Evolutionary conservation across 2,329 filamentous ascomycete species (phyloP), one percentile per base, ranked within the genome.

Genomic region (Beauveria varroae): DNA sequence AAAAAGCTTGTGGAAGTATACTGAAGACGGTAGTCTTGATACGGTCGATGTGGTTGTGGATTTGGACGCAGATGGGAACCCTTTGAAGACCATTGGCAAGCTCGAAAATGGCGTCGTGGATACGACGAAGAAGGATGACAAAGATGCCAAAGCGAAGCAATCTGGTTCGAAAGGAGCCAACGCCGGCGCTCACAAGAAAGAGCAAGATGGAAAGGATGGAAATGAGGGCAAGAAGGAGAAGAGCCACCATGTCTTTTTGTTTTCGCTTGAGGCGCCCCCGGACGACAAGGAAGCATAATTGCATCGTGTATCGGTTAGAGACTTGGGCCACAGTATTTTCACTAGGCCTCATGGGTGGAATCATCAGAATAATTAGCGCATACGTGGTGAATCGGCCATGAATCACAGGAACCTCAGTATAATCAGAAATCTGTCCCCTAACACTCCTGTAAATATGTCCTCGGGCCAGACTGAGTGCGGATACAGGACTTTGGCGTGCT

Each of bases 1-100:
- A 2, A 79, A 78, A 56, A 74, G 86, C 47, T 88, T 98, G 84
- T 96, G 90, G 88, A 78, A 79, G 3, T 98, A 93, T 70, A 92
- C 86, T 0, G 93, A 98, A 71, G 84, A 87, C 65, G 83, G 82
- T 3, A 82, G 75, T 60, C 71, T 86, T 3, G 84, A 86, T 65
- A 79, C 75, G 0, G 68, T 75, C 46, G 82, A 86, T 52, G 77
- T 83, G 1, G 74, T 86, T 1, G 81, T 85, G 2, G 81, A 84
- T 60, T 71, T 85, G 1, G 82, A 82, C 51, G 75, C 70, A 0
- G 65, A 81, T 6, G 81, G 81, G 0, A 78, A 77, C 34, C 72
- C 77, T 0, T 67, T 81, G 30, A 75, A 77, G 66, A 71, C 72
- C 62, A 64, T 77, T 26, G 72, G 74, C 20, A 70, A 74, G 49